phyloP scores from a whole-genome alignment of 164 flowering plant species.

The Stephania japonica region DNA sequence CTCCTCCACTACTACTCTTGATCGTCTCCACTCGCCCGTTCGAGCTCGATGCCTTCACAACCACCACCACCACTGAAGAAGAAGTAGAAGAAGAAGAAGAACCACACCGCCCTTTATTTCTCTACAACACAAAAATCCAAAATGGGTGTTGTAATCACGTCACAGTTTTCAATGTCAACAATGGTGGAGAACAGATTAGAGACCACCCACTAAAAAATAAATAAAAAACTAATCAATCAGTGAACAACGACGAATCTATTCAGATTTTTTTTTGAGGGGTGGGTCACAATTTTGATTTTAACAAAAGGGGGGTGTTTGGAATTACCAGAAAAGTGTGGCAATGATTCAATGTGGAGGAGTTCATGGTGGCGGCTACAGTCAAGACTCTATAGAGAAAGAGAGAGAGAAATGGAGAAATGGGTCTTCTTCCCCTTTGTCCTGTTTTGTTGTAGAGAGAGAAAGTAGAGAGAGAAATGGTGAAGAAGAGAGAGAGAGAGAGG shows the following conservation, averaged over 20 bases:
- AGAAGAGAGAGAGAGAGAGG: neutral
- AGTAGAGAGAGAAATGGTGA: neutral
- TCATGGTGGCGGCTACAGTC: slow-evolving; percentile 21
- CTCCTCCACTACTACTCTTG: neutral
- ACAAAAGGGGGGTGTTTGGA: slow-evolving; percentile 8
- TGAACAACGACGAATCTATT: neutral
- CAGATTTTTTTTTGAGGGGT: neutral
- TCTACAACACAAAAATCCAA: slow-evolving; percentile 10
- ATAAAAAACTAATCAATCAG: neutral
- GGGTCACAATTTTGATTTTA: slow-evolving; percentile 1
- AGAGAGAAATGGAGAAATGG: slow-evolving; percentile 9
- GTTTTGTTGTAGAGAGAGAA: neutral
- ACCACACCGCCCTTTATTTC: neutral
- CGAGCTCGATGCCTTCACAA: slow-evolving; percentile 15
- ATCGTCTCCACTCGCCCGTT: neutral
- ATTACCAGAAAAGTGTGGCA: slow-evolving; percentile 36
- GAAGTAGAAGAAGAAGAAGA: neutral
- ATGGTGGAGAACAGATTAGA: neutral
- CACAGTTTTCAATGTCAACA: slow-evolving; percentile 4
- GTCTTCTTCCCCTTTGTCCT: neutral
- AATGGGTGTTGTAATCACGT: slow-evolving; percentile 8
- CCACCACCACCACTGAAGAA: slow-evolving; percentile 11
- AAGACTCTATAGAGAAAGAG: too few relatives aligned
- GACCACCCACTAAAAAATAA: neutral
- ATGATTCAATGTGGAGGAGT: slow-evolving; percentile 25